Conservation (phyloP, 495 filamentous ascomycete species). For the Aspergillus nidulans region DNA sequence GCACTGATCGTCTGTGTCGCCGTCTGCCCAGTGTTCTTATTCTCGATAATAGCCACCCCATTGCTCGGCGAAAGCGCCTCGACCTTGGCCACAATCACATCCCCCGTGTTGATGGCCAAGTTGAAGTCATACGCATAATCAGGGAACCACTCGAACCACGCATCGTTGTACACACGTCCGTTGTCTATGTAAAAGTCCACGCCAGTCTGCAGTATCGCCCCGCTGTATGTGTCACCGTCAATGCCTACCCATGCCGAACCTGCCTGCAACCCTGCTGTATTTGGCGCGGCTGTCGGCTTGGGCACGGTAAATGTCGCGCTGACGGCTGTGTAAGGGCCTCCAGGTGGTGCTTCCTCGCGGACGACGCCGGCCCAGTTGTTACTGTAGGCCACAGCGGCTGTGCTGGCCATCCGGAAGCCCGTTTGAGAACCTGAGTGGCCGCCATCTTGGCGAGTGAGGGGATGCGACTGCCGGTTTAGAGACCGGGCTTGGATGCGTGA, state of each 20-base stretch:
- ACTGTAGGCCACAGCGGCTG: constrained; percentile 41
- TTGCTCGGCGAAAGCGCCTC: constrained; percentile 39
- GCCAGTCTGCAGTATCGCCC: constrained; percentile 58
- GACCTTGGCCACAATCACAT: constrained; percentile 53
- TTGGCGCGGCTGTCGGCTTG: constrained; percentile 38
- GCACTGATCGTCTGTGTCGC: constrained; percentile 49
- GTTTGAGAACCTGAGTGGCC: constrained; percentile 15
- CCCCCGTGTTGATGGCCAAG: constrained; percentile 49
- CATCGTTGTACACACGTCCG: constrained; percentile 39
- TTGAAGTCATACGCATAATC: constrained; percentile 53
- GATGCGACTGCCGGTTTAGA: constrained; percentile 22
- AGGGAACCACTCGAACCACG: constrained; percentile 67
- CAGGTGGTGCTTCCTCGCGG: constrained; percentile 37
- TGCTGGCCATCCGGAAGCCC: constrained; percentile 16
- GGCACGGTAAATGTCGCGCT: constrained; percentile 55
- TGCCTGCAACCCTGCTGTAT: constrained; percentile 30
- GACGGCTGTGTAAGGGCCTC: constrained; percentile 47
- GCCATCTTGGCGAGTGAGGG: constrained; percentile 13
- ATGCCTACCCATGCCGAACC: constrained; percentile 63
- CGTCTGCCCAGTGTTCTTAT: constrained; percentile 49
- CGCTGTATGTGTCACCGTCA: constrained; percentile 54
- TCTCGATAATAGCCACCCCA: constrained; percentile 54
- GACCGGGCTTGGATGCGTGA: constrained; percentile 24
- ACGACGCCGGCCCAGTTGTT: constrained; percentile 61
- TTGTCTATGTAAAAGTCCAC: constrained; percentile 50